Percentiles rank a stretch among this genome's conserved stretches.
Conservation (phyloP, 352 stramenopile species). For the Pythium volutum region DNA sequence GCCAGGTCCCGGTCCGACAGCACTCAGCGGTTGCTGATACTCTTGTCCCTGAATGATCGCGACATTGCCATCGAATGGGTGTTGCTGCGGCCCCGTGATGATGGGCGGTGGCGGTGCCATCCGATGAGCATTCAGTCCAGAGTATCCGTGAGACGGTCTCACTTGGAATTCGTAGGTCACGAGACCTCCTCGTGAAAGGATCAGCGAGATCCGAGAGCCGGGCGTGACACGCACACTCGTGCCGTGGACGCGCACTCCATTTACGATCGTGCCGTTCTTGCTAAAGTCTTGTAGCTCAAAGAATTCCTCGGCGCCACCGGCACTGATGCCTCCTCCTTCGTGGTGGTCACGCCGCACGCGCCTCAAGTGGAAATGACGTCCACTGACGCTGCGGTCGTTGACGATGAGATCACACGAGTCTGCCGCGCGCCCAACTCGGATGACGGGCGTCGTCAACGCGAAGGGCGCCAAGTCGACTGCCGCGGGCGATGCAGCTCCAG, state of each 20-base stretch:
- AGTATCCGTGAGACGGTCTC: constrained; percentile 20
- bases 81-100: constrained; percentile 36
- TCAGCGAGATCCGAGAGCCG: constrained; percentile 80
- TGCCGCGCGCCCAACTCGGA: constrained; percentile 71
- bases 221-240: constrained; percentile 66
- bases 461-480: constrained; percentile 56
- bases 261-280: constrained; percentile 89
- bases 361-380: constrained; percentile 80
- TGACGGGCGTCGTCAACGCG: constrained; percentile 61
- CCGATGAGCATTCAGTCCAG: constrained; percentile 1
- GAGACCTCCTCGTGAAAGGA: constrained; percentile 76
- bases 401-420: constrained; percentile 88
- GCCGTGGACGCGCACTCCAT: constrained; percentile 82
- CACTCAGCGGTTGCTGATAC: constrained; percentile 58
- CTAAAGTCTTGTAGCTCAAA: constrained; percentile 88
- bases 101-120: constrained; percentile 51
- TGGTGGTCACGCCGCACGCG: constrained; percentile 57
- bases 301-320: constrained; percentile 39
- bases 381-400: constrained; percentile 85
- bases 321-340: too few relatives aligned
- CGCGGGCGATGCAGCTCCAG: constrained; percentile 15
- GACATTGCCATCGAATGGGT: constrained; percentile 37
- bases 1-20: constrained; percentile 13
- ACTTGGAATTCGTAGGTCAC: constrained; percentile 88
- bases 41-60: constrained; percentile 55